Base-by-base conservation (phyloP, 495 filamentous ascomycete genomes). In the Lepraria neglecta region DNA sequence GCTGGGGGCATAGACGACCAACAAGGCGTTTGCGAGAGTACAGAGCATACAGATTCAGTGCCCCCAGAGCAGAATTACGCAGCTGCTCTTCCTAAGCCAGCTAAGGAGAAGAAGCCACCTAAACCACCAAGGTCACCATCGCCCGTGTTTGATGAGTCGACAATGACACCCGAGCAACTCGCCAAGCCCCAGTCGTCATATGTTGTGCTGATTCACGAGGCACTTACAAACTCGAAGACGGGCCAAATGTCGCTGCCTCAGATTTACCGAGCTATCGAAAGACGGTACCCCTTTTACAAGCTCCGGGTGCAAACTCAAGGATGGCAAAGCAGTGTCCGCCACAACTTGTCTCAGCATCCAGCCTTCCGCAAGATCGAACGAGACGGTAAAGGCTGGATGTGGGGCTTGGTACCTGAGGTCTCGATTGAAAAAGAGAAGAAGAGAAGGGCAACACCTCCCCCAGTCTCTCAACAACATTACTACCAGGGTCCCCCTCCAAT, bases 261-360 rank as follows among this genome's bases (percentile, higher is more conserved):
- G 71, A 97, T 98, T 45, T 98, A 98, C 72, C 86, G 88, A 65
- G 83, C 87, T 30, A 88, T 98, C 62, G 87, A 90, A 73, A 75
- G 86, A 68, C 89, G 87, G 67, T 96, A 95, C 68, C 95, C 94
- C 0, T 96, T 84, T 73, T 98, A 89, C 73, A 89, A 88, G 62
- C 89, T 97, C 72, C 83, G 82, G 58, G 84, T 85, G 33, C 74
- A 78, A 65, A 77, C 79, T 44, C 92, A 90, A 6, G 94, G 94
- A 15, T 98, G 94, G 94, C 92, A 97, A 69, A 96, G 91, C 65
- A 96, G 91, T 74, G 91, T 98, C 24, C 87, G 94, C 5, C 94
- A 98, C 72, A 98, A 98, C 62, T 80, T 98, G 30, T 88, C 90
- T 40, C 91, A 94, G 58, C 89, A 95, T 68, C 80, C 85, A 53